A percentile compares a stretch with the other conserved stretches of the same genome.
Conservation (phyloP, 2,329 filamentous ascomycete species). For the Verticillium dahliae region DNA sequence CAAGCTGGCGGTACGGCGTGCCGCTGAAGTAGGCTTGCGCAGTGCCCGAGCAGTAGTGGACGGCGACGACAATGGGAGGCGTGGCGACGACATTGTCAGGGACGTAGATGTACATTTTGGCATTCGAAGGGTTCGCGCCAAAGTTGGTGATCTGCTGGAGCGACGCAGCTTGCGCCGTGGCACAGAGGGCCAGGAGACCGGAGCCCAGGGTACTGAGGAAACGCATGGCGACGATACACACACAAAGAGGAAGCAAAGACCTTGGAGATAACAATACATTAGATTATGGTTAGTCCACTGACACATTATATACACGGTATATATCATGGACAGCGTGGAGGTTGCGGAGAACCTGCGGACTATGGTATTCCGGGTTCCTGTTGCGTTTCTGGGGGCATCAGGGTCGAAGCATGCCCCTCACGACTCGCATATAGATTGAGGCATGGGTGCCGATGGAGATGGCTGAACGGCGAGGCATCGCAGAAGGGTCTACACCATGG, state of each 20-base stretch:
- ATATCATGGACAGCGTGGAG: neutral
- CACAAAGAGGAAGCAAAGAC: neutral
- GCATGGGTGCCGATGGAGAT: neutral
- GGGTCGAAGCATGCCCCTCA: neutral
- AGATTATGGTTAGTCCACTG: neutral
- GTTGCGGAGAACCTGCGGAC: neutral
- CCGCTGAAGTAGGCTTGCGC: conserved; percentile 39
- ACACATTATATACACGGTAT: neutral
- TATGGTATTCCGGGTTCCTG: neutral
- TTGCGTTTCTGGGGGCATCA: neutral
- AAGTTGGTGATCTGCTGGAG: conserved; percentile 32
- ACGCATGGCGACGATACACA: neutral
- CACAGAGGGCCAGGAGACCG: neutral
- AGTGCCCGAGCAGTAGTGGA: conserved; percentile 48
- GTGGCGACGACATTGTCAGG: conserved; percentile 22
- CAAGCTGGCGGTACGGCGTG: conserved; percentile 38
- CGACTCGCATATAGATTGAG: neutral
- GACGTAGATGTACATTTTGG: conserved; percentile 21
- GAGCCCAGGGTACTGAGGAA: neutral
- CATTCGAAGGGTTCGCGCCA: conserved; percentile 20
- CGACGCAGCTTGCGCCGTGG: conserved; percentile 12
- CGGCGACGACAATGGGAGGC: conserved; percentile 40
- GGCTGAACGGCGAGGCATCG: neutral
- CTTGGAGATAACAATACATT: neutral
- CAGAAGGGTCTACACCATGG: neutral